Conservation (phyloP, 352 stramenopile species). For the Pythium volutum region DNA sequence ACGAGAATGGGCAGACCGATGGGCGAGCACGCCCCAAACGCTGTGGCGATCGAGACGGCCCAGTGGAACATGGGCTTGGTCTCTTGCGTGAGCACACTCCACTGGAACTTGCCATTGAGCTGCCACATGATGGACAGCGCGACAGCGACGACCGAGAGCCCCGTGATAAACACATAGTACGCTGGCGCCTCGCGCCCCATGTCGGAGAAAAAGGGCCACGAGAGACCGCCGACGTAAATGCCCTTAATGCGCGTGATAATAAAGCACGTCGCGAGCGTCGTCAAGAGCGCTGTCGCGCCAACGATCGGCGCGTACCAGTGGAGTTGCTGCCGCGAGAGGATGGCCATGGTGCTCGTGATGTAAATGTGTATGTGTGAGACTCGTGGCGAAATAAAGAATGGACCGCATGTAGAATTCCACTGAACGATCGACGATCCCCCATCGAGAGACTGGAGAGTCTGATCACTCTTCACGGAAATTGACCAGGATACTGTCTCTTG, state of each 20-base stretch:
- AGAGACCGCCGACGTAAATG: slow-evolving; percentile 43
- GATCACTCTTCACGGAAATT: too few relatives aligned
- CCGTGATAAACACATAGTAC: slow-evolving; percentile 50
- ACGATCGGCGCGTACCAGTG: slow-evolving; percentile 27
- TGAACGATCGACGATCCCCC: background rate
- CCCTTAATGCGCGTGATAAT: slow-evolving; percentile 33
- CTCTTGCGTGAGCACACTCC: background rate
- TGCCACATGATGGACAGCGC: slow-evolving; percentile 38
- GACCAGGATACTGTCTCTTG: too few relatives aligned
- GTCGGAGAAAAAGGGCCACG: slow-evolving; percentile 60
- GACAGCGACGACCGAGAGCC: slow-evolving; percentile 25
- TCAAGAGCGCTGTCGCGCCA: slow-evolving; percentile 27
- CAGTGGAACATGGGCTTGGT: background rate
- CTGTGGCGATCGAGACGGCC: background rate
- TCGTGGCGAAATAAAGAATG: slow-evolving; percentile 1
- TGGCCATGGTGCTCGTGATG: background rate
- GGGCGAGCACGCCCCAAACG: slow-evolving; percentile 25
- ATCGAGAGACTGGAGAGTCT: too few relatives aligned
- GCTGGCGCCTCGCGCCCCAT: slow-evolving; percentile 53
- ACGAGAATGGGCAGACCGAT: slow-evolving; percentile 51
- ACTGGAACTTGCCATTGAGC: slow-evolving; percentile 50
- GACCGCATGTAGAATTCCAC: too few relatives aligned
- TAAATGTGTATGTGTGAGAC: background rate
- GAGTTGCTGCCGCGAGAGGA: background rate
- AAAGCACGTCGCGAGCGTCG: slow-evolving; percentile 45